phyloP scores from a whole-genome alignment of 2,329 filamentous ascomycete genomes.

The Aschersonia sp. region DNA sequence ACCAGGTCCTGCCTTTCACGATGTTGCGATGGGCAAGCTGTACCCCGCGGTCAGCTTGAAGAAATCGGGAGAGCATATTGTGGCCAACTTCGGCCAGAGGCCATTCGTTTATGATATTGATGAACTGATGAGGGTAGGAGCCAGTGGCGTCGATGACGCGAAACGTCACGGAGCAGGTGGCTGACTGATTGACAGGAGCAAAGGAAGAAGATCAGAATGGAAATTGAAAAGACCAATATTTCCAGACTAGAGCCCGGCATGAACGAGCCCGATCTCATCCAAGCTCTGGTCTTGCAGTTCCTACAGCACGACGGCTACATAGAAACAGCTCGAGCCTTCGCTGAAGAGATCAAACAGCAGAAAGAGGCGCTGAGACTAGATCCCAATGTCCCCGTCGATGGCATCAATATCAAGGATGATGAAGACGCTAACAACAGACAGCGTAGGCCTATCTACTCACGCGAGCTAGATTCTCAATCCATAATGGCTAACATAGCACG shows the following conservation, averaged over 20 bases:
- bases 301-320: constrained; percentile 91
- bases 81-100: constrained; percentile 53
- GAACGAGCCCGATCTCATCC: constrained; percentile 65
- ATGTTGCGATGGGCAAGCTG: constrained; percentile 47
- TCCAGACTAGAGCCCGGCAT: constrained; percentile 46
- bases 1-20: constrained; percentile 55
- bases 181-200: constrained; percentile 34
- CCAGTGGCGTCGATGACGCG: neutral
- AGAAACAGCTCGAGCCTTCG: constrained; percentile 81
- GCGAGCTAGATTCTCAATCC: neutral
- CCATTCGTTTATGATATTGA: constrained; percentile 91
- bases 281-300: constrained; percentile 72
- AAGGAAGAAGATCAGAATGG: constrained; percentile 38
- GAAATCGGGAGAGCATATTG: constrained; percentile 45
- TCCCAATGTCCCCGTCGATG: constrained; percentile 34
- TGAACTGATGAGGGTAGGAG: constrained; percentile 58
- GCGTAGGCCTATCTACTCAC: constrained; percentile 35
- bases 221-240: constrained; percentile 46
- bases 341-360: constrained; percentile 63
- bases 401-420: constrained; percentile 62
- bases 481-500: constrained; percentile 2
- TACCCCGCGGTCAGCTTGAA: constrained; percentile 56
- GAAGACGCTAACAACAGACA: constrained; percentile 77
- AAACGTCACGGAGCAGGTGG: neutral
- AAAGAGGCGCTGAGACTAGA: constrained; percentile 53